Evolutionary conservation across 331 rosid genomes (phyloP).

Genomic region (Malus hybrid): DNA sequence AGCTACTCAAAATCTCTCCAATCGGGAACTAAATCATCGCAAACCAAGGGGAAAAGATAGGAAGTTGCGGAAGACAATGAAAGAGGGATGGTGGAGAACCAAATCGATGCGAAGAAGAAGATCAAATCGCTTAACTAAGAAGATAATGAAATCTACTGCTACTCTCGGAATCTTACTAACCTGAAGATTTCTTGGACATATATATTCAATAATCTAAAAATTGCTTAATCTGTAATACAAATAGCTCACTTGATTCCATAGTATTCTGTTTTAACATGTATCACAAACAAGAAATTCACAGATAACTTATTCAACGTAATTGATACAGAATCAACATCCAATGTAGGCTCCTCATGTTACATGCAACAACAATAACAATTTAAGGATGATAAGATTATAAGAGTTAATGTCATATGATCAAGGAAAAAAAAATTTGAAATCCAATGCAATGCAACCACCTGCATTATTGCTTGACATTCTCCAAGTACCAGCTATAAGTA

Average conservation of each 20-base stretch:
- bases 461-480: conserved; percentile 48
- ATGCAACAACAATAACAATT: neutral
- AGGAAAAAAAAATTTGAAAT: neutral
- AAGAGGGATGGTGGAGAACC: neutral
- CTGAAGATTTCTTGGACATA: neutral
- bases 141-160: neutral
- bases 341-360: conserved; percentile 1
- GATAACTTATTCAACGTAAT: conserved; percentile 8
- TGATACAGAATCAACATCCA: conserved; percentile 16
- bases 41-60: neutral
- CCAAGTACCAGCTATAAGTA: conserved; percentile 88
- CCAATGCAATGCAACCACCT: conserved; percentile 16
- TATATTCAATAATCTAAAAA: neutral
- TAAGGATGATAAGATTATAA: neutral
- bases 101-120: neutral
- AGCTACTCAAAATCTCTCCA: neutral
- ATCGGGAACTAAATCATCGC: neutral
- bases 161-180: neutral
- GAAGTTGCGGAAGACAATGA: neutral
- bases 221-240: neutral
- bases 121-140: neutral
- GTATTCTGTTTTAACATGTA: neutral
- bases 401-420: no score
- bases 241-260: neutral
- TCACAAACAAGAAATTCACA: neutral